These are phyloP conservation scores for Amylocystis lapponica DNA, from an alignment of 768 basidiomycete species.

Conservation along the genomic window DNA sequence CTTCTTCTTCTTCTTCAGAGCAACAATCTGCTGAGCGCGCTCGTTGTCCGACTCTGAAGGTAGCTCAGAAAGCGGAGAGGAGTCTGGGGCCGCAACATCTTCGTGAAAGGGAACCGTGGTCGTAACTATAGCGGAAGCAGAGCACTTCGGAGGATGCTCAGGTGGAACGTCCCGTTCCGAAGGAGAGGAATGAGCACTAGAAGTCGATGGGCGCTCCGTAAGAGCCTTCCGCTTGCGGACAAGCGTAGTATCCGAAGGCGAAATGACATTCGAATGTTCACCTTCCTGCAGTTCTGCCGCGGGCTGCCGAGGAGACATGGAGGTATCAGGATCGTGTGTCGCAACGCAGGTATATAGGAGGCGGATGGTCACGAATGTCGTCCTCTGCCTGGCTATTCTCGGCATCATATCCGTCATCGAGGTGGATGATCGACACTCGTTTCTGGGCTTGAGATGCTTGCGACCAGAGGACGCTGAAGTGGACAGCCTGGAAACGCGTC, in stretches of 20 bases:
- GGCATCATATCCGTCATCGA: not conserved
- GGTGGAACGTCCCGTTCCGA: not conserved
- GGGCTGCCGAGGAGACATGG: not conserved
- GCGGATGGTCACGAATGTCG: not conserved
- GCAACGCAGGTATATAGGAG: not conserved
- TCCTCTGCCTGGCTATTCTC: not conserved
- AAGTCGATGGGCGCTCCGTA: not conserved
- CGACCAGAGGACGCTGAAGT: not conserved
- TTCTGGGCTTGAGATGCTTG: not conserved
- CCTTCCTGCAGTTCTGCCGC: too few relatives aligned
- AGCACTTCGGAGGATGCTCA: not conserved
- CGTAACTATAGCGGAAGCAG: too few relatives aligned
- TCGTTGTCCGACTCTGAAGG: not conserved
- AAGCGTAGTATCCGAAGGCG: not conserved
- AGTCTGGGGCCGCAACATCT: not conserved
- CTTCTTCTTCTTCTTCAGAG: not conserved
- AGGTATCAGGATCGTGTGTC: not conserved
- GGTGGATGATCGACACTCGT: not conserved
- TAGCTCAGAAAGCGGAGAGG: not conserved
- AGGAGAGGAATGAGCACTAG: not conserved
- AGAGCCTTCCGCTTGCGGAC: not conserved
- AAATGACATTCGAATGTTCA: not conserved
- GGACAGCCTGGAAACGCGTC: too few relatives aligned
- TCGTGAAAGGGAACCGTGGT: not conserved
- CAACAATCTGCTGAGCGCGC: not conserved